phyloP scores from a whole-genome alignment of 2,329 filamentous ascomycete species.

The Ascochyta pisi region DNA sequence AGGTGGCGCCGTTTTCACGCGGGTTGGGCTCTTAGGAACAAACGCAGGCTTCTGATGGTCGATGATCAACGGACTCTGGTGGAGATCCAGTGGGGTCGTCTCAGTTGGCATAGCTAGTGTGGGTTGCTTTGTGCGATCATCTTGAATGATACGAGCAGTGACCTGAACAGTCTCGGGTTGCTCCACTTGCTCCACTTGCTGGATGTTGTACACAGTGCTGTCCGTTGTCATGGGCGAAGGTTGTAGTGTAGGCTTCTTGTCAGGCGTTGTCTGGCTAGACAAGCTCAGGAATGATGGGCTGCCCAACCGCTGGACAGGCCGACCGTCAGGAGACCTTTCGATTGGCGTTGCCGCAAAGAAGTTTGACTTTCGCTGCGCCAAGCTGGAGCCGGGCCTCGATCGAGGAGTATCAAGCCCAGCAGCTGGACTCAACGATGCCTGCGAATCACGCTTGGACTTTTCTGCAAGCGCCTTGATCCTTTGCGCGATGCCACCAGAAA shows the following conservation, averaged over 20 bases:
- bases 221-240: constrained; percentile 24
- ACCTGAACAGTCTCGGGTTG: constrained; percentile 83
- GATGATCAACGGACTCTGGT: constrained; percentile 67
- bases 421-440: constrained; percentile 33
- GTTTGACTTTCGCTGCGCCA: constrained; percentile 49
- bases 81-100: constrained; percentile 59
- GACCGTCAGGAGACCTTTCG: constrained; percentile 33
- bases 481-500: constrained; percentile 90
- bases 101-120: constrained; percentile 53
- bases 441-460: constrained; percentile 62
- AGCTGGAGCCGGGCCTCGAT: constrained; percentile 32
- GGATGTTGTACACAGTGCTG: constrained; percentile 51
- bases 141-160: constrained; percentile 81
- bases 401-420: constrained; percentile 14
- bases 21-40: constrained; percentile 35
- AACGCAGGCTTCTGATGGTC: constrained; percentile 61
- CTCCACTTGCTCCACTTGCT: constrained; percentile 47
- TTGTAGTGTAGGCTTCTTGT: constrained; percentile 27
- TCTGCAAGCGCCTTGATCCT: constrained; percentile 93
- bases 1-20: constrained; percentile 26
- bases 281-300: constrained; percentile 37
- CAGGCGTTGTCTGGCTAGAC: constrained; percentile 38
- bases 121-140: constrained; percentile 52
- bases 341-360: constrained; percentile 46
- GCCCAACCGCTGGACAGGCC: constrained; percentile 38